phyloP scores from a whole-genome alignment of 768 basidiomycete species.

The Sarcomyxa edulis region DNA sequence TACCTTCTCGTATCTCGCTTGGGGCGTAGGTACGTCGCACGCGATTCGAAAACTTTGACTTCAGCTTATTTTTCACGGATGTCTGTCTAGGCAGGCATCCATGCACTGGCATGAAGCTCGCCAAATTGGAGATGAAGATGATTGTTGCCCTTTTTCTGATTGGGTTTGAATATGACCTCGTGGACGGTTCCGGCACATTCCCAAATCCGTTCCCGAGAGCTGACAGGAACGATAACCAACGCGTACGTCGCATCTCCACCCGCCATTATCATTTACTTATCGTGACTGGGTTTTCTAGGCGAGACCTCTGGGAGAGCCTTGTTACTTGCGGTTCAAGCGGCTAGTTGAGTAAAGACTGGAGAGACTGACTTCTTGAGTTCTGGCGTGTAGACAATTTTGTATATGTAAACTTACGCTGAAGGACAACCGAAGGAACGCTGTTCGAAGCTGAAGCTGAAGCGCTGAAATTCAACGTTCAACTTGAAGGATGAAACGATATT shows the following conservation, averaged over 20 bases:
- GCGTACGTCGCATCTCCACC: constrained; percentile 14
- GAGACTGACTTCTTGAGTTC: too few relatives aligned
- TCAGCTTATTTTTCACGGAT: constrained; percentile 6
- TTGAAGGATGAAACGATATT: too few relatives aligned
- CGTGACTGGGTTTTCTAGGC: constrained; percentile 17
- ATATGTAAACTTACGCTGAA: too few relatives aligned
- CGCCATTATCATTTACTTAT: background rate
- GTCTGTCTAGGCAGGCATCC: constrained; percentile 54
- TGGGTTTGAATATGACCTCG: constrained; percentile 53
- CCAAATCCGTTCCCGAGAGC: constrained; percentile 47
- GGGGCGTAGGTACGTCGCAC: constrained; percentile 67
- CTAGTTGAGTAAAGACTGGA: constrained; percentile 15
- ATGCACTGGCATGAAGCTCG: constrained; percentile 72
- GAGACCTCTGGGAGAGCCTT: constrained; percentile 21
- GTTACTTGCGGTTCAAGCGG: constrained; percentile 21
- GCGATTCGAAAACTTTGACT: background rate
- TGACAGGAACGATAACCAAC: constrained; percentile 66
- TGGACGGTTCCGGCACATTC: constrained; percentile 46
- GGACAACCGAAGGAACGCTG: too few relatives aligned
- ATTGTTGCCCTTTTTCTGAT: constrained; percentile 63
- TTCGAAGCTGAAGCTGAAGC: too few relatives aligned
- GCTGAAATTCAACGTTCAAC: too few relatives aligned
- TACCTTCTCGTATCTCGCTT: constrained; percentile 64
- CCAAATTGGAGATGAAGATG: constrained; percentile 70
- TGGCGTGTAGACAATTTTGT: too few relatives aligned